phyloP scores from a whole-genome alignment of 441 rosid species.

The Brassica balearica region DNA sequence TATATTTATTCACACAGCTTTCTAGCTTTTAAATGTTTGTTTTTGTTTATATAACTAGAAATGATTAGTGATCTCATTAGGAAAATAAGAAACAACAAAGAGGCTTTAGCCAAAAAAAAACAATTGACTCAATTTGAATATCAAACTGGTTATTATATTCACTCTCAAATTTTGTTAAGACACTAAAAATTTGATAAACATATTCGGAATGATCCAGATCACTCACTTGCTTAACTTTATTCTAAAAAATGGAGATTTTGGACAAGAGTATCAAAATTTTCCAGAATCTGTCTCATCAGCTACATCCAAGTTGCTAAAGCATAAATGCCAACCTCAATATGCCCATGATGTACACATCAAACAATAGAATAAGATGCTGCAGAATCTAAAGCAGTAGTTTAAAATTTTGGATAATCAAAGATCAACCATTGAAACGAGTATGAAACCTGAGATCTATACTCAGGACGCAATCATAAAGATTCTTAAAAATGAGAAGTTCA shows the following conservation, averaged over 20 bases:
- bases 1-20: neutral
- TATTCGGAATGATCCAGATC: constrained; percentile 8
- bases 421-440: neutral
- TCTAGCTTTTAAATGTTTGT: neutral
- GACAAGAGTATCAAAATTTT: constrained; percentile 1
- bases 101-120: neutral
- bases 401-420: neutral
- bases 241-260: constrained; percentile 11
- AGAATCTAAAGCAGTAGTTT: neutral
- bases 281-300: constrained; percentile 31
- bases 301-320: constrained; percentile 39
- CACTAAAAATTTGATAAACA: neutral
- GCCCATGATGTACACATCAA: constrained; percentile 34
- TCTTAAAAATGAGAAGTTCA: constrained; percentile 4
- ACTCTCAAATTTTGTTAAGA: neutral
- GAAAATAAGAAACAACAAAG: neutral
- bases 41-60: neutral
- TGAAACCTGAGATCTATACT: neutral
- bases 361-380: constrained; percentile 26
- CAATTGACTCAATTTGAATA: neutral
- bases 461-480: neutral
- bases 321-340: constrained; percentile 36
- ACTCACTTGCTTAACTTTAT: constrained; percentile 11
- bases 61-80: neutral
- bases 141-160: neutral